Evolutionary conservation across 1,284 basidiomycete species (phyloP).

Genomic region (Tylopilus sp.): DNA sequence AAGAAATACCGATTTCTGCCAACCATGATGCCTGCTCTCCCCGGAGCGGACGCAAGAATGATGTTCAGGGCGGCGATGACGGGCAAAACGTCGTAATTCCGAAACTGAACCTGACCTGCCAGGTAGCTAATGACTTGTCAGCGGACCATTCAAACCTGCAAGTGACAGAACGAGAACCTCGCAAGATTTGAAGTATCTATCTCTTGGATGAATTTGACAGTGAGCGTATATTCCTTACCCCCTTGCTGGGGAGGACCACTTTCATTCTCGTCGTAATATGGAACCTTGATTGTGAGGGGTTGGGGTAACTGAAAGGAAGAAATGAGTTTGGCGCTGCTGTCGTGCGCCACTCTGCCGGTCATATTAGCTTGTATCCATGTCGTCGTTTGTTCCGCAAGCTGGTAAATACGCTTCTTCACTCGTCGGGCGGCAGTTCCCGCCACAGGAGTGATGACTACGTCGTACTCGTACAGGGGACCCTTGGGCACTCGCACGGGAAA

Average conservation of each 20-base stretch:
- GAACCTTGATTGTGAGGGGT: slow-evolving; percentile 54
- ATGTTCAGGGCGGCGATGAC: slow-evolving; percentile 71
- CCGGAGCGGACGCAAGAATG: slow-evolving; percentile 58
- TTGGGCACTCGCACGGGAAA: slow-evolving; percentile 66
- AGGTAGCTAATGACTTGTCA: slow-evolving; percentile 48
- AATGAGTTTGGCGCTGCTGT: slow-evolving; percentile 62
- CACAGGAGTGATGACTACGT: slow-evolving; percentile 56
- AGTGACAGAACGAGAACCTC: slow-evolving; percentile 38
- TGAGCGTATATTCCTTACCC: slow-evolving; percentile 58
- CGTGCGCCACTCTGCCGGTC: slow-evolving; percentile 60
- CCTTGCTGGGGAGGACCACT: slow-evolving; percentile 38
- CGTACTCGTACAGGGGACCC: slow-evolving; percentile 63
- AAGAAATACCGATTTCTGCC: slow-evolving; percentile 78
- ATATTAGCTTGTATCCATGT: slow-evolving; percentile 56
- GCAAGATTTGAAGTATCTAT: slow-evolving; percentile 57
- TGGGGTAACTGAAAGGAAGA: slow-evolving; percentile 52
- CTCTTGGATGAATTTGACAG: slow-evolving; percentile 54
- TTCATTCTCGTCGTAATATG: slow-evolving; percentile 66
- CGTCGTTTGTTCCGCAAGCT: slow-evolving; percentile 59
- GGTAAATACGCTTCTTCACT: slow-evolving; percentile 65
- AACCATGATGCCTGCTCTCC: slow-evolving; percentile 64
- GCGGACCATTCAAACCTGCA: background rate
- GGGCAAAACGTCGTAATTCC: slow-evolving; percentile 62
- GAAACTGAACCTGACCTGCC: slow-evolving; percentile 54
- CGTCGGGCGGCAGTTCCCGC: slow-evolving; percentile 48